Base-by-base conservation (phyloP, 2,329 filamentous ascomycete genomes). In the Aureobasidium vineae region DNA sequence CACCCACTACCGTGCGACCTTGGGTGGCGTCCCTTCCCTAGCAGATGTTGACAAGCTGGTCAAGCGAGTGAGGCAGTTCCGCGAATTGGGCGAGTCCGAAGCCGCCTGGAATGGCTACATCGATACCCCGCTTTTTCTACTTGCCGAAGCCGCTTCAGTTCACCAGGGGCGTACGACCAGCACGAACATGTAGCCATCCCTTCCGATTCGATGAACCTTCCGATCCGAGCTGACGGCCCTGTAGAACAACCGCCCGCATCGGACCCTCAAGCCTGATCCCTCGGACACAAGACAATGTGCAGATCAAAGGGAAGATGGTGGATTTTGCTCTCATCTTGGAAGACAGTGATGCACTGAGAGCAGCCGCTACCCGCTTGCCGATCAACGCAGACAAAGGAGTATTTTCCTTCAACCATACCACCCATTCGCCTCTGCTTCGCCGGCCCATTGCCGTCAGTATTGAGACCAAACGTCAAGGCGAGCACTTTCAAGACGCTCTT, bases 381-480 rank as follows among this genome's bases (percentile, higher is more conserved):
- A 47, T 4, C n/a, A 54, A 56, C 40, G 50, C 49, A 56, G 63
- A 56, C 40, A 63, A 63, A 40, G 63, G 49, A 45, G 49, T 65
- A n/a, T 56, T 54, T 45, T 33, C 49, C 59, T 67, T 50, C 38
- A 67, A 67, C 50, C 66, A 67, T 63, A 67, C 59, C 1, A 26
- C 52, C 40, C 21, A 63, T 64, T n/a, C 26, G 47, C 59, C 66
- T 47, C 38, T 64, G 43, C 43, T 63, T 52, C 49, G 50, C 19
- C 57, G 47, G 19, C 65, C 65, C 19, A 64, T 67, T 31, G 57
- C 65, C 47, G 38, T 64, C 21, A 67, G 66, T 33, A 64, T 67
- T 26, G 59, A 67, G 50, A 67, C 66, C 31, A 67, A 67, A 63
- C 59, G 52, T 33, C 33, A 63, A 23, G 66, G 66, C 47, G 59